Percentiles rank a stretch among this genome's conserved stretches.
These are phyloP conservation scores for Anthracocystis setariae DNA, from an alignment of 1,284 basidiomycete species.

Conservation along the genomic window DNA sequence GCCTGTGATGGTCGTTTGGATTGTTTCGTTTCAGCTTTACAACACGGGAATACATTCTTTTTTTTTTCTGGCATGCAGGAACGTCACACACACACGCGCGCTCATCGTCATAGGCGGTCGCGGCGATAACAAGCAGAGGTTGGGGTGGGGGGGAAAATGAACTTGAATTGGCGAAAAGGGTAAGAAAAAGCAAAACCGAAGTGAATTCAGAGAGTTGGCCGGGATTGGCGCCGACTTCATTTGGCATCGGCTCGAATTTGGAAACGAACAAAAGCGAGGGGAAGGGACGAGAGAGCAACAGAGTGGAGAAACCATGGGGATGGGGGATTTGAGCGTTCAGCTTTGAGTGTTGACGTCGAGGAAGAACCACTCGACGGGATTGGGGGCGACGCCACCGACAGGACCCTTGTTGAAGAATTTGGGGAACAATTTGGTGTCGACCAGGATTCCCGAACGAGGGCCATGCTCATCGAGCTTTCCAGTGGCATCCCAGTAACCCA, in stretches of 20 bases:
- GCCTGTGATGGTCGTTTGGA: too few species aligned
- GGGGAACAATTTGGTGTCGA: slow-evolving; percentile 29
- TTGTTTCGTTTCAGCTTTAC: neutral
- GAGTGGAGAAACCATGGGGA: neutral
- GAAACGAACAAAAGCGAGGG: too few species aligned
- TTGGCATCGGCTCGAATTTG: too few species aligned
- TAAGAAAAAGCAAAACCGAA: too few species aligned
- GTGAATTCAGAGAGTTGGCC: too few species aligned
- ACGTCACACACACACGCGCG: neutral
- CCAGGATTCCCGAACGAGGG: slow-evolving; percentile 19
- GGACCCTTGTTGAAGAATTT: slow-evolving; percentile 29
- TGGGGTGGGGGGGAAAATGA: too few species aligned
- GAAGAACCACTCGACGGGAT: slow-evolving; percentile 39
- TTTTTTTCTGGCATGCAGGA: neutral
- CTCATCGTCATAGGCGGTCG: too few species aligned
- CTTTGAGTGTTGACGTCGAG: slow-evolving; percentile 43
- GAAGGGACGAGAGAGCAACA: neutral
- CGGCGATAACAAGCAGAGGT: too few species aligned
- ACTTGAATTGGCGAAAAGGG: too few species aligned
- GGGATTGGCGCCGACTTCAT: too few species aligned
- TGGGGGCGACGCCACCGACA: slow-evolving; percentile 2
- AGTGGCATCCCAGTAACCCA: slow-evolving; percentile 14
- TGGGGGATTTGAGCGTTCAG: slow-evolving; percentile 1
- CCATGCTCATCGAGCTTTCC: slow-evolving; percentile 4
- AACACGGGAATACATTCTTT: neutral